Evolutionary conservation across 2,329 filamentous ascomycete genomes (phyloP).

Genomic region (Penicillium brevicompactum): DNA sequence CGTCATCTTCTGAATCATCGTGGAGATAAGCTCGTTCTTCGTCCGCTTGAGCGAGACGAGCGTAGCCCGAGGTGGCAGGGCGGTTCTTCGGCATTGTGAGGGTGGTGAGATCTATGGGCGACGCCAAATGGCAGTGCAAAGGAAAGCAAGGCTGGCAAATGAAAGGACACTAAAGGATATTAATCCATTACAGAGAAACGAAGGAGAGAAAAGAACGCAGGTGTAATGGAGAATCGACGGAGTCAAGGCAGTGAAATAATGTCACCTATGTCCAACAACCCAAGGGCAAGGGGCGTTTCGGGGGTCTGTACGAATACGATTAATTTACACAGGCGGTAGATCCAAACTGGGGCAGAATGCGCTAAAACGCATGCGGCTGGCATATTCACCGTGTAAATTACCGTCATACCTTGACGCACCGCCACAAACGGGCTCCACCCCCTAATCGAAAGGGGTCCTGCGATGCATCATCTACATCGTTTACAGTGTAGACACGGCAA

Average conservation of each 20-base stretch:
- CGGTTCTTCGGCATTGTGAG: conserved; percentile 65
- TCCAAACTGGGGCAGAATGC: conserved; percentile 3
- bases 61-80: conserved; percentile 78
- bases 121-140: conserved; percentile 1
- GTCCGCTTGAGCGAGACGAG: conserved; percentile 80
- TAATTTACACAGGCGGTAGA: conserved; percentile 20
- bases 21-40: conserved; percentile 54
- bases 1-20: conserved; percentile 71
- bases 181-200: conserved; percentile 19
- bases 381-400: neutral
- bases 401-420: conserved; percentile 24
- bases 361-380: neutral
- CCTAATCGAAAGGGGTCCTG: conserved; percentile 21
- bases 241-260: conserved; percentile 10
- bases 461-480: neutral
- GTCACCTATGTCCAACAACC: conserved; percentile 18
- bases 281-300: conserved; percentile 16
- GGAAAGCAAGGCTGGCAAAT: conserved; percentile 17
- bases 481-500: neutral
- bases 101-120: conserved; percentile 24
- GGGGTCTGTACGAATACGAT: conserved; percentile 9
- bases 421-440: conserved; percentile 24
- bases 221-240: conserved; percentile 5
- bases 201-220: conserved; percentile 1
- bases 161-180: conserved; percentile 8